phyloP scores from a whole-genome alignment of 2,329 filamentous ascomycete genomes.

The Ophiostoma ips region DNA sequence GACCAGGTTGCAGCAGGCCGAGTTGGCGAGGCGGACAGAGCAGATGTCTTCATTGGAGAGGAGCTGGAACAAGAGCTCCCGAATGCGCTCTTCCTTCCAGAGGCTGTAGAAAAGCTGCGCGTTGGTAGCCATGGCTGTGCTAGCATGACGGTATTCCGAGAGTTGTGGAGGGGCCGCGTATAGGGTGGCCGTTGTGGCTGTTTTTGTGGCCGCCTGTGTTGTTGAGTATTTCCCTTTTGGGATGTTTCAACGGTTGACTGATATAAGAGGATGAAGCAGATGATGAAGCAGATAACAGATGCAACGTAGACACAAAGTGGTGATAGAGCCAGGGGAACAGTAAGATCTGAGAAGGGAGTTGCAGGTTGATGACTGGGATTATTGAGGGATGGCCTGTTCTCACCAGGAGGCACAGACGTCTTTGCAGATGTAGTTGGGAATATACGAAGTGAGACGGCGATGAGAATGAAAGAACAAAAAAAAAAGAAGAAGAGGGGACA shows the following conservation, averaged over 20 bases:
- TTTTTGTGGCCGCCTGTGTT: neutral
- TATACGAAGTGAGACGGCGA: neutral
- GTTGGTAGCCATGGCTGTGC: constrained; percentile 31
- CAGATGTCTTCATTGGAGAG: constrained; percentile 39
- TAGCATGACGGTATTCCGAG: constrained; percentile 23
- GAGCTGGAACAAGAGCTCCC: constrained; percentile 34
- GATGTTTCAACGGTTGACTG: neutral
- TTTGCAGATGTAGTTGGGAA: neutral
- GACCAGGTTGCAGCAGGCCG: constrained; percentile 55
- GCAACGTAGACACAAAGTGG: neutral
- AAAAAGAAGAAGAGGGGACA: neutral
- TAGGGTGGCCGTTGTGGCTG: neutral
- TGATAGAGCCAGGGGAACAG: neutral
- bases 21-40: constrained; percentile 51
- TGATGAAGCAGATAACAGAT: neutral
- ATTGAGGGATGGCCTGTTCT: neutral
- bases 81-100: constrained; percentile 37
- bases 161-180: neutral
- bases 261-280: neutral
- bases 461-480: neutral
- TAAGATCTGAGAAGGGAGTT: neutral
- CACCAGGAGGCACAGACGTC: neutral
- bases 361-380: neutral
- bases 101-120: constrained; percentile 40
- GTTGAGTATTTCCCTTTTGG: neutral